Base-by-base conservation (phyloP, 176 grass and related monocot genomes). In the Cenchrus americanus region DNA sequence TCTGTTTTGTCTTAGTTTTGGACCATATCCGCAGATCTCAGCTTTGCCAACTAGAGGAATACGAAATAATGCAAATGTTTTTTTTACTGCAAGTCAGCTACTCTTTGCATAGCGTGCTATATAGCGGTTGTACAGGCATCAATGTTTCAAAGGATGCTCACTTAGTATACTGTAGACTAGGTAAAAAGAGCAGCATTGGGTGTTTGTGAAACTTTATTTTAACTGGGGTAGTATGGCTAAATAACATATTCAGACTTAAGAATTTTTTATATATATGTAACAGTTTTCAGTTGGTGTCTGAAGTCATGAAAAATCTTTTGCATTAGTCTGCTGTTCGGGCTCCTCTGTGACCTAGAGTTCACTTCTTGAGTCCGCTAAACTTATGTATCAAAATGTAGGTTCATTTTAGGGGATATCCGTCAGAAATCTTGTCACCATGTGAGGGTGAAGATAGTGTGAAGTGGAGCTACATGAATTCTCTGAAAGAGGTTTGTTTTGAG, bases 391-490 rank as follows among this genome's bases (percentile, higher is more conserved):
- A 87, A 64, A 71, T 82, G 71, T 62, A 99, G 93, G 93, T 96
- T 84, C 96, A 99, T 92, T 99, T 99, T 89, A 99, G 96, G 88
- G 83, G 93, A 47, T 91, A 90, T 84, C 87, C 96, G 26, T 78
- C 86, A 61, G 93, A 99, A 66, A 61, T 94, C 82, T 90, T 99
- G 83, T 89, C 89, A 42, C 93, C 89, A 41, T 99, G 93, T 64
- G 96, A 99, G 59, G 86, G 96, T 64, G 96, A 99, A 91, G 93
- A 99, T 67, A 94, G 83, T 78, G 87, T 96, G 41, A 96, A 99
- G 81, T 96, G 96, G 96, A 94, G 83, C 87, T 99, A 94, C 79
- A 99, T 96, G 74, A 96, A 96, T 91, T 92, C 96, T 70, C 85
- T 99, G 55, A 99, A 99, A 91, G 93, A 99, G 96, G 96, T 99